phyloP scores from a whole-genome alignment of 148 eudicot genomes.

The Simmondsia chinensis region DNA sequence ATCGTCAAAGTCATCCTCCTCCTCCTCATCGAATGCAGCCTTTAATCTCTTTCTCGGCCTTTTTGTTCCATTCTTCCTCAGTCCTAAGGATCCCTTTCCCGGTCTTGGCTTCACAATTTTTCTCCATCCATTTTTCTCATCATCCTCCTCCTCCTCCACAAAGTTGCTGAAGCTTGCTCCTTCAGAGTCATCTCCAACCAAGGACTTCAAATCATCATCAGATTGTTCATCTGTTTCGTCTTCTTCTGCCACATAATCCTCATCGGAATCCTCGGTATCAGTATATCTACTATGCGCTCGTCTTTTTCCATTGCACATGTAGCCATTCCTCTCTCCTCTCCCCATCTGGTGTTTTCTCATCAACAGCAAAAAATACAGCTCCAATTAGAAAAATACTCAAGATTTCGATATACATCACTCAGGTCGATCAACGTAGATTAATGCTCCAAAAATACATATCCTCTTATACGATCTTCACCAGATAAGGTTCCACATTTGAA shows the following conservation, averaged over 20 bases:
- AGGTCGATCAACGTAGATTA: constrained; percentile 8
- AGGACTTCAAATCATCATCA: constrained; percentile 65
- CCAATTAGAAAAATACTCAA: neutral
- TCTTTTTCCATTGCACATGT: constrained; percentile 21
- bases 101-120: constrained; percentile 2
- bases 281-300: constrained; percentile 17
- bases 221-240: constrained; percentile 62
- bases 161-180: constrained; percentile 41
- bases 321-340: constrained; percentile 43
- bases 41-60: neutral
- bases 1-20: constrained; percentile 3
- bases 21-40: neutral
- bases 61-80: constrained; percentile 1
- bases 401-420: neutral
- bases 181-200: constrained; percentile 66
- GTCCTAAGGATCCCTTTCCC: neutral
- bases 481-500: no score
- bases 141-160: constrained; percentile 36
- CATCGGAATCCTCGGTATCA: constrained; percentile 87
- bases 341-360: constrained; percentile 50
- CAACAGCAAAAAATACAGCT: constrained; percentile 6
- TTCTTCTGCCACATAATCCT: constrained; percentile 66
- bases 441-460: no score
- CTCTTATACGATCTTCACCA: no score
- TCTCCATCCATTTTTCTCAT: constrained; percentile 16